Percentiles rank a stretch among this genome's conserved stretches.
Conservation (phyloP, 352 stramenopile species). For the Globisporangium spinosum region DNA sequence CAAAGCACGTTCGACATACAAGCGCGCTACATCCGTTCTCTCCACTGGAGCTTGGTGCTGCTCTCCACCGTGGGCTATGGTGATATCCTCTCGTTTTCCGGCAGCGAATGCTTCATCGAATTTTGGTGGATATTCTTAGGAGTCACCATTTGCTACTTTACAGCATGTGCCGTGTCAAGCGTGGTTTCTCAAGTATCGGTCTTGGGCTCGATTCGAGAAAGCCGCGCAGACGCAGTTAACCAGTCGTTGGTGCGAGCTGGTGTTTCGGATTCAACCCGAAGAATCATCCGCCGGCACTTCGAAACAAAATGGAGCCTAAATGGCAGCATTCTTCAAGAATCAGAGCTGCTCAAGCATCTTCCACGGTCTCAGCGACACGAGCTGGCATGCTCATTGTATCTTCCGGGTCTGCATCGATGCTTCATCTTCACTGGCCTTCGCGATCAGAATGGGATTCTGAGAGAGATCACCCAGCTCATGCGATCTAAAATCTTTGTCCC, state of each 20-base stretch:
- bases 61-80: slow-evolving; percentile 70
- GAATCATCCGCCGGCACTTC: slow-evolving; percentile 20
- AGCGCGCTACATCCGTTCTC: slow-evolving; percentile 51
- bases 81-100: slow-evolving; percentile 61
- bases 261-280: slow-evolving; percentile 14
- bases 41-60: slow-evolving; percentile 72
- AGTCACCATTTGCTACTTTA: slow-evolving; percentile 26
- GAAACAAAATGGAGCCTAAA: slow-evolving; percentile 26
- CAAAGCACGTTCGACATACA: slow-evolving; percentile 56
- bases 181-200: slow-evolving; percentile 21
- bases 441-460: slow-evolving; percentile 24
- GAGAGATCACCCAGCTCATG: slow-evolving; percentile 30
- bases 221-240: slow-evolving; percentile 12
- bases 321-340: slow-evolving; percentile 18
- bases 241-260: slow-evolving; percentile 12
- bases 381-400: slow-evolving; percentile 18
- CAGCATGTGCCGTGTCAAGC: slow-evolving; percentile 21
- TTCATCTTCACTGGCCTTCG: slow-evolving; percentile 11
- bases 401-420: slow-evolving; percentile 9
- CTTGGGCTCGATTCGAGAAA: slow-evolving; percentile 5
- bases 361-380: slow-evolving; percentile 19
- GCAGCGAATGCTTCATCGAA: slow-evolving; percentile 21
- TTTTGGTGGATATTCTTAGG: slow-evolving; percentile 27
- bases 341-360: slow-evolving; percentile 20
- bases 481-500: slow-evolving; percentile 61